A percentile compares a stretch with the other conserved stretches of the same genome.
Evolutionary conservation across 306 rosid genomes (phyloP).

Genomic region (Senna tora): DNA sequence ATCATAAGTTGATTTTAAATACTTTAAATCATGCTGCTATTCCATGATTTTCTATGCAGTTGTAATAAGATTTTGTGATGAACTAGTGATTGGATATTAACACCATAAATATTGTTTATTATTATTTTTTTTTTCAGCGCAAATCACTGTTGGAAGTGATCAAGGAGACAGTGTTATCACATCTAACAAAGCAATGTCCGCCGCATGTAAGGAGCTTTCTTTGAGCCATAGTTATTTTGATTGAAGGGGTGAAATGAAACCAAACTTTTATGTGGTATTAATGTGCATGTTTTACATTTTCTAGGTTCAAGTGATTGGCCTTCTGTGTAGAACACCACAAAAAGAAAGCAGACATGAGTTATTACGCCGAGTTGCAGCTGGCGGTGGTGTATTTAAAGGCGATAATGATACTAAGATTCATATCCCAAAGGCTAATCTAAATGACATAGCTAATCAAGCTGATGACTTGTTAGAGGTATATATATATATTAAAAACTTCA

Average conservation of each 20-base stretch:
- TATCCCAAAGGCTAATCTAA: constrained; percentile 85
- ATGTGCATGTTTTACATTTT: constrained; percentile 27
- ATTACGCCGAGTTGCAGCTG: constrained; percentile 89
- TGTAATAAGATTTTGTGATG: constrained; percentile 1
- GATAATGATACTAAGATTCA: constrained; percentile 68
- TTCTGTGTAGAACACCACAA: constrained; percentile 88
- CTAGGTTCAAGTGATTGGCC: constrained; percentile 91
- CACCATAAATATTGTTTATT: constrained; percentile 27
- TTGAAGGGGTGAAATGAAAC: not conserved
- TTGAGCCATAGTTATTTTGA: constrained; percentile 23
- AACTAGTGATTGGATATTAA: constrained; percentile 29
- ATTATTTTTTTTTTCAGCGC: constrained; percentile 58
- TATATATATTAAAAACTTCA: constrained; percentile 29
- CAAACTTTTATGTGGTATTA: constrained; percentile 11
- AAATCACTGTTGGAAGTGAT: constrained; percentile 84
- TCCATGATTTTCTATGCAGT: constrained; percentile 17
- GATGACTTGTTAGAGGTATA: constrained; percentile 94
- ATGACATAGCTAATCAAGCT: constrained; percentile 95
- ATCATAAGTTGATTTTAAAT: not conserved
- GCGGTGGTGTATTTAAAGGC: constrained; percentile 81
- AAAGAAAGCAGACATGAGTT: constrained; percentile 91
- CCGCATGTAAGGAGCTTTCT: constrained; percentile 73
- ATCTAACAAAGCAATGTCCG: constrained; percentile 83
- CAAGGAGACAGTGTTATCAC: constrained; percentile 91
- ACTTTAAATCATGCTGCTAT: constrained; percentile 16